Evolutionary conservation across 2,329 filamentous ascomycete species (phyloP).

Genomic region (Davidsoniella neocaledoniae): DNA sequence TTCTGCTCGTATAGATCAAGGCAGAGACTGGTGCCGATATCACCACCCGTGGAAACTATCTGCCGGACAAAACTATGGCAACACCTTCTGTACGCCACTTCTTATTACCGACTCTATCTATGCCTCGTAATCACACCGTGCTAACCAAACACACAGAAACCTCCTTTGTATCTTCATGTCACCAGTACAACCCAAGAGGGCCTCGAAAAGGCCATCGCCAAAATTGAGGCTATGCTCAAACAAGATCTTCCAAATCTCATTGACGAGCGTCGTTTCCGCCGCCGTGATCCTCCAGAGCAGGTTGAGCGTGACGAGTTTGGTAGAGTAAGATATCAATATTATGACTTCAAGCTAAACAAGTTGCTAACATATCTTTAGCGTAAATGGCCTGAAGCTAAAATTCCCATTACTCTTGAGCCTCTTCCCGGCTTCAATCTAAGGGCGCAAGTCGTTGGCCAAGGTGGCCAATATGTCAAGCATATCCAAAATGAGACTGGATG

Average conservation of each 20-base stretch:
- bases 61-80: constrained; percentile 94
- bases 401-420: constrained; percentile 78
- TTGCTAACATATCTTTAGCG: constrained; percentile 37
- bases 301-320: constrained; percentile 85
- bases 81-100: constrained; percentile 60
- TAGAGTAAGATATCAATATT: constrained; percentile 37
- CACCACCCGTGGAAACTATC: constrained; percentile 91
- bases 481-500: constrained; percentile 92
- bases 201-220: constrained; percentile 71
- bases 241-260: constrained; percentile 91
- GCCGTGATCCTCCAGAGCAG: constrained; percentile 58
- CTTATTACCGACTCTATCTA: constrained; percentile 47
- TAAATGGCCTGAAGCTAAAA: constrained; percentile 97
- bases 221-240: constrained; percentile 90
- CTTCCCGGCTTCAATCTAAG: constrained; percentile 90
- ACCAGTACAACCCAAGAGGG: constrained; percentile 85
- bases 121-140: constrained; percentile 91
- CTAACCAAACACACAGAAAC: constrained; percentile 59
- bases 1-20: constrained; percentile 60
- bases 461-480: constrained; percentile 91
- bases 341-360: background rate
- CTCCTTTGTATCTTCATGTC: constrained; percentile 85
- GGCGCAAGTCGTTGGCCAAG: constrained; percentile 87
- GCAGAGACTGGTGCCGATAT: constrained; percentile 99
- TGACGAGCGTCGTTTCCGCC: constrained; percentile 81